Evolutionary conservation across 306 rosid genomes (phyloP).

Genomic region (Cicer judaicum): DNA sequence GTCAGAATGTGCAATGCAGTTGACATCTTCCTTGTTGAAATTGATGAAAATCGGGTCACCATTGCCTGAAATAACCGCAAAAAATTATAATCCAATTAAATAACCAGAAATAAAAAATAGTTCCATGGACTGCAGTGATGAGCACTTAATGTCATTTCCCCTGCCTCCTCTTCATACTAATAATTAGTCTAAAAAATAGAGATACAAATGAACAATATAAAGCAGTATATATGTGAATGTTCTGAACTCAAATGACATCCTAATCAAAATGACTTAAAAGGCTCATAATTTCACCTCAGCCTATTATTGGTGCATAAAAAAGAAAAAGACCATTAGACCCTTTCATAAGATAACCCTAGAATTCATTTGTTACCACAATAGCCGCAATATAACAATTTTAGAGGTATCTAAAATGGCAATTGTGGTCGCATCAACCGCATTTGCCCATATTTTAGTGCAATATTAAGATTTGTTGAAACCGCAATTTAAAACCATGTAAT

Average conservation of each 20-base stretch:
- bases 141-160: background rate
- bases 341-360: too few species aligned
- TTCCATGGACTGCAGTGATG: background rate
- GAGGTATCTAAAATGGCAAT: too few species aligned
- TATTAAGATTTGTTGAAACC: too few species aligned
- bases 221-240: background rate
- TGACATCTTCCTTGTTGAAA: constrained; percentile 79
- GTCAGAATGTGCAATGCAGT: constrained; percentile 73
- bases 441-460: too few species aligned
- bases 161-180: background rate
- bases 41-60: constrained; percentile 82
- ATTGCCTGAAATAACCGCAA: constrained; percentile 66
- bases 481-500: too few species aligned
- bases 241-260: constrained; percentile 27
- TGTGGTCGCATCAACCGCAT: too few species aligned
- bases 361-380: too few species aligned
- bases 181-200: background rate
- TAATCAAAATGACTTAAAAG: background rate
- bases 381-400: too few species aligned
- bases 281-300: too few species aligned
- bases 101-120: constrained; percentile 17
- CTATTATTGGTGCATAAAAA: too few species aligned
- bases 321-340: too few species aligned
- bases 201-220: constrained; percentile 14
- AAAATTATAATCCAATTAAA: constrained; percentile 2